phyloP scores from a whole-genome alignment of 2,329 filamentous ascomycete genomes.

The Raffaelea albimanens region DNA sequence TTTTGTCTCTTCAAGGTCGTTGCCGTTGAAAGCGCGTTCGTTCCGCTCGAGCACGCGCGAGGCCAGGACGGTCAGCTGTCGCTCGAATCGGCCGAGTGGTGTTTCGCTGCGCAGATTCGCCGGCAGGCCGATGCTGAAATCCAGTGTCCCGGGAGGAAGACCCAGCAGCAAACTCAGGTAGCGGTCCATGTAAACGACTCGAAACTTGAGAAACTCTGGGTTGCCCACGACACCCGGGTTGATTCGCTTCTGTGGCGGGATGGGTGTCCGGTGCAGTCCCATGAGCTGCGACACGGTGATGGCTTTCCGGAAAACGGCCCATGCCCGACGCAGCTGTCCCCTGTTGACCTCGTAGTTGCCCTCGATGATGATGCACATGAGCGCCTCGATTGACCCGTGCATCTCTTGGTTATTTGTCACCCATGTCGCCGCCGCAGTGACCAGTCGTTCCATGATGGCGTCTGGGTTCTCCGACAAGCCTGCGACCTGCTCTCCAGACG shows the following conservation, averaged over 20 bases:
- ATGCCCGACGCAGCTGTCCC: constrained; percentile 35
- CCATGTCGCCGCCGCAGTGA: background rate
- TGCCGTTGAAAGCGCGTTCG: background rate
- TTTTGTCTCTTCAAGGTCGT: background rate
- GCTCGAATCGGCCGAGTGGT: constrained; percentile 1
- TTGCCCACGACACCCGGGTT: constrained; percentile 5
- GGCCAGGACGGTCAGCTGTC: constrained; percentile 1
- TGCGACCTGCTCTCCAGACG: background rate
- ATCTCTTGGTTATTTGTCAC: background rate
- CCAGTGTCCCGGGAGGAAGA: constrained; percentile 17
- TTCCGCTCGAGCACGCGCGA: constrained; percentile 4
- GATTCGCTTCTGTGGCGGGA: background rate
- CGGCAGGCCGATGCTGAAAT: background rate
- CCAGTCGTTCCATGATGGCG: background rate
- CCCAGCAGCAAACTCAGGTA: constrained; percentile 24
- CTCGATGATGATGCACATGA: constrained; percentile 40
- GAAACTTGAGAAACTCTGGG: constrained; percentile 19
- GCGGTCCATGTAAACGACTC: constrained; percentile 24
- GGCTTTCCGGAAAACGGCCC: constrained; percentile 32
- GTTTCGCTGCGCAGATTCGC: background rate
- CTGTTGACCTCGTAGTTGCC: constrained; percentile 35
- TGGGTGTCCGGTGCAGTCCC: constrained; percentile 11
- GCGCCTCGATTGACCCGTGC: constrained; percentile 27
- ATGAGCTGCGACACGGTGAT: constrained; percentile 20
- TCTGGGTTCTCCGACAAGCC: background rate